phyloP scores from a whole-genome alignment of 2,329 filamentous ascomycete species.

The Hypoxylon sp. region DNA sequence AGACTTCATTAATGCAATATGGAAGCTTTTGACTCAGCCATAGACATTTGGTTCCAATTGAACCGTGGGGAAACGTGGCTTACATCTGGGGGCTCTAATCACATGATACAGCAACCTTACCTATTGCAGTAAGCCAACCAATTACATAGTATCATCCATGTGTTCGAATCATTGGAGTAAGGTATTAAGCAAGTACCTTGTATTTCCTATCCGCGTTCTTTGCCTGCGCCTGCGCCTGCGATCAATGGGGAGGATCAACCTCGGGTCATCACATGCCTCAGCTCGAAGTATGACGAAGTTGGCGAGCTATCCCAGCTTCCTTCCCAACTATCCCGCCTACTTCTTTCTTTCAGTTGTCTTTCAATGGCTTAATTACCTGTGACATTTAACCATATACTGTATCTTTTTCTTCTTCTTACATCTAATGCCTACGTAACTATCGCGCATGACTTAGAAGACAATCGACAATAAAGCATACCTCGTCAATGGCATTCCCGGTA shows the following conservation, averaged over 20 bases:
- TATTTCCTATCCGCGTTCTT: too few relatives aligned
- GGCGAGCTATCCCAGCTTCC: slow-evolving; percentile 15
- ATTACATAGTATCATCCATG: too few relatives aligned
- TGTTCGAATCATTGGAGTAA: too few relatives aligned
- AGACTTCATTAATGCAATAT: slow-evolving; percentile 18
- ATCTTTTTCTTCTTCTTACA: neutral
- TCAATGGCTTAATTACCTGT: slow-evolving; percentile 16
- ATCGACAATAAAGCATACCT: neutral
- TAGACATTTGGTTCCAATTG: neutral
- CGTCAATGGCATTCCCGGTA: slow-evolving; percentile 39
- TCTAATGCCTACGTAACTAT: neutral
- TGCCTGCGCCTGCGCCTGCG: too few relatives aligned
- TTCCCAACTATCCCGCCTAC: slow-evolving; percentile 3
- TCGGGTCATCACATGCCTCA: slow-evolving; percentile 40
- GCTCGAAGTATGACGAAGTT: slow-evolving; percentile 34
- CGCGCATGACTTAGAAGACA: neutral
- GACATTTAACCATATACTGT: slow-evolving; percentile 10
- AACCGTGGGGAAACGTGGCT: slow-evolving; percentile 34
- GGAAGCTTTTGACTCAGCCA: slow-evolving; percentile 16
- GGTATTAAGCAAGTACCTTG: too few relatives aligned
- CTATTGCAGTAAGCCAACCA: too few relatives aligned
- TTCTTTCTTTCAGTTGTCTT: slow-evolving; percentile 8
- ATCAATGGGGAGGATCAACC: slow-evolving; percentile 30
- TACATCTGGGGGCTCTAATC: neutral
- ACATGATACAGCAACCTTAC: slow-evolving; percentile 1